These are phyloP conservation scores for Aethionema arabicum DNA, from an alignment of 345 rosid genomes.

Conservation along the genomic window DNA sequence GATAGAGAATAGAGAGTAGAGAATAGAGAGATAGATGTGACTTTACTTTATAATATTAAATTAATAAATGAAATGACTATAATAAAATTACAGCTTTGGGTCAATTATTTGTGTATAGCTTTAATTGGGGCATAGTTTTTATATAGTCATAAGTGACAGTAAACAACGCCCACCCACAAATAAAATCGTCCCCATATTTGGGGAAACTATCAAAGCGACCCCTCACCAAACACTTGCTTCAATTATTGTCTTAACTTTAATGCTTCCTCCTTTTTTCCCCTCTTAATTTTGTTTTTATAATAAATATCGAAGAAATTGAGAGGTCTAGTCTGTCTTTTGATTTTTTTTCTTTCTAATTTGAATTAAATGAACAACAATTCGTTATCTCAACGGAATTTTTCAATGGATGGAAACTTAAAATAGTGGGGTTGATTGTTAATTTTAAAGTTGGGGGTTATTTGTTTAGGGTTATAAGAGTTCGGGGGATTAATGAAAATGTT, in stretches of 20 bases:
- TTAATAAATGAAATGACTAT: neutral
- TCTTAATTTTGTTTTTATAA: neutral
- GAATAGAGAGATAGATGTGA: neutral
- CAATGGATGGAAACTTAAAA: neutral
- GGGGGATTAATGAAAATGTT: conserved; percentile 18
- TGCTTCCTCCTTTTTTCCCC: conserved; percentile 33
- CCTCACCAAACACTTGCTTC: conserved; percentile 36
- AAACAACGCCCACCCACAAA: conserved; percentile 27
- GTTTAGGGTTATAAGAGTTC: neutral
- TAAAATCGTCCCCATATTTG: conserved; percentile 41
- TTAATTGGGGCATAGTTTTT: conserved; percentile 28
- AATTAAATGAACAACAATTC: neutral
- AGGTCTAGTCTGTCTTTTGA: neutral
- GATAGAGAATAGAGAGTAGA: no score
- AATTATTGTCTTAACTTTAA: conserved; percentile 34
- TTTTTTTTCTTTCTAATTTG: neutral
- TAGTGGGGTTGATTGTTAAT: neutral
- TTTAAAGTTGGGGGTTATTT: conserved; percentile 8
- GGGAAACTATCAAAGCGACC: conserved; percentile 43
- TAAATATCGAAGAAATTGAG: neutral
- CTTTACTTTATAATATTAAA: neutral
- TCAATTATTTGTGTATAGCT: conserved; percentile 31
- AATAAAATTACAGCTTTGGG: conserved; percentile 11
- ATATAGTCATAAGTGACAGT: conserved; percentile 19
- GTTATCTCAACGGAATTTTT: neutral